A percentile compares a stretch with the other conserved stretches of the same genome.
Evolutionary conservation across 441 rosid genomes (phyloP).

Genomic region (Pelargonium fulgidum): DNA sequence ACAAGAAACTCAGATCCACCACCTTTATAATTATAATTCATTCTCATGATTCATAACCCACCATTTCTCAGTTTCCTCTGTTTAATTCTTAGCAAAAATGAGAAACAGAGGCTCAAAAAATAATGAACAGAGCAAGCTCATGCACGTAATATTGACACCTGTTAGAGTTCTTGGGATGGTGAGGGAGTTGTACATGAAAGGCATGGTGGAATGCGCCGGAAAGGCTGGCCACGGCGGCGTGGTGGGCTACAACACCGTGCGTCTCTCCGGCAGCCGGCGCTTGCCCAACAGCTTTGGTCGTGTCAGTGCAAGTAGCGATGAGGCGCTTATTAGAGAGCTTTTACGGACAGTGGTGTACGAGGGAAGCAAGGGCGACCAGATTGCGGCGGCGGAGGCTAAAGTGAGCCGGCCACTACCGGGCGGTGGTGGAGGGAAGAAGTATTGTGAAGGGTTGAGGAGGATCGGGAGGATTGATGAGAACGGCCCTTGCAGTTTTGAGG

Average conservation of each 20-base stretch:
- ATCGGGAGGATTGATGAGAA: neutral
- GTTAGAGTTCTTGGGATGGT: constrained; percentile 30
- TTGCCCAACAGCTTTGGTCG: constrained; percentile 26
- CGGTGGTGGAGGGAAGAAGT: neutral
- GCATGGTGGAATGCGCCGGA: constrained; percentile 26
- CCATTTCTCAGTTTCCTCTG: neutral
- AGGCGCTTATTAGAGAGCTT: constrained; percentile 25
- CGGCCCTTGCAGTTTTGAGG: neutral
- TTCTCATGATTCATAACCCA: neutral
- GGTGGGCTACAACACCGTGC: constrained; percentile 7
- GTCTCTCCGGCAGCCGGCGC: neutral
- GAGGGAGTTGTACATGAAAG: constrained; percentile 29
- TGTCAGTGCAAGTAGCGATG: constrained; percentile 10
- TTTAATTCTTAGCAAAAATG: constrained; percentile 8
- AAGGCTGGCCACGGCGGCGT: constrained; percentile 17
- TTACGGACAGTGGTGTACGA: constrained; percentile 1
- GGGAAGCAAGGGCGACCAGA: neutral
- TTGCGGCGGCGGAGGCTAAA: neutral
- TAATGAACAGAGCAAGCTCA: constrained; percentile 27
- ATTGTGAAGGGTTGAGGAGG: neutral
- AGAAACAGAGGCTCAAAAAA: constrained; percentile 17
- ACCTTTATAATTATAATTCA: constrained; percentile 1
- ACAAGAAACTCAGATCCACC: neutral
- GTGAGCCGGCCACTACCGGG: neutral
- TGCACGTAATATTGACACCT: constrained; percentile 24